phyloP scores from a whole-genome alignment of 306 rosid species.

The Pueraria montana region DNA sequence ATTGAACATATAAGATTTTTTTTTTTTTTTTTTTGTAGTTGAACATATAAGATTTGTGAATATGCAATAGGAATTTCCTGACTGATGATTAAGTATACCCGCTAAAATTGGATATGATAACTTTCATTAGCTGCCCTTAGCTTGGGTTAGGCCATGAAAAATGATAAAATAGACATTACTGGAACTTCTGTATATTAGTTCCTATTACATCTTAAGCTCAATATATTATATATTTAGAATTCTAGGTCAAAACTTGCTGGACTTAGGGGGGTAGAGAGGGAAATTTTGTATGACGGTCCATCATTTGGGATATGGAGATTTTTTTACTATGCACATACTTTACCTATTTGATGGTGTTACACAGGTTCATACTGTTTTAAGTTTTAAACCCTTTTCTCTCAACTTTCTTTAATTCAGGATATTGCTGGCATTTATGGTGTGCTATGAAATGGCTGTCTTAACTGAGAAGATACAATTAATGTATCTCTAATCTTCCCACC shows the following conservation, averaged over 20 bases:
- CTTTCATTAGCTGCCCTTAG: slow-evolving; percentile 17
- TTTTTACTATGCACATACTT: slow-evolving; percentile 14
- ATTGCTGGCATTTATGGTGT: slow-evolving; percentile 9
- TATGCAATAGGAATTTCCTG: slow-evolving; percentile 29
- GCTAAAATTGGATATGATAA: slow-evolving; percentile 6
- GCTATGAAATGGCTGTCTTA: slow-evolving; percentile 27
- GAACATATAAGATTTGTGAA: slow-evolving; percentile 29
- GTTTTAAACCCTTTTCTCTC: slow-evolving; percentile 4
- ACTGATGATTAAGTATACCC: neutral
- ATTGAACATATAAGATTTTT: no score
- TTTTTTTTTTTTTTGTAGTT: no score
- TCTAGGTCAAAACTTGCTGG: slow-evolving; percentile 24
- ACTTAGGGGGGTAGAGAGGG: neutral
- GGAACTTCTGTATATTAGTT: slow-evolving; percentile 1
- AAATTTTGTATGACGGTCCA: neutral
- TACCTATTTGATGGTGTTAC: slow-evolving; percentile 22
- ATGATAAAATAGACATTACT: slow-evolving; percentile 18
- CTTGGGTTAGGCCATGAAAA: slow-evolving; percentile 22
- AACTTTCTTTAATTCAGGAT: slow-evolving; percentile 20
- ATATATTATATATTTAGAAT: slow-evolving; percentile 1
- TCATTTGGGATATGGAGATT: slow-evolving; percentile 30
- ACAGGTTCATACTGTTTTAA: neutral
- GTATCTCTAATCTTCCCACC: no score
- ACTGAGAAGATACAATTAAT: slow-evolving; percentile 9
- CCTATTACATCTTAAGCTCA: neutral